These are phyloP conservation scores for Galeopsis tetrahit DNA, from an alignment of 257 asterid genomes.

Conservation along the genomic window DNA sequence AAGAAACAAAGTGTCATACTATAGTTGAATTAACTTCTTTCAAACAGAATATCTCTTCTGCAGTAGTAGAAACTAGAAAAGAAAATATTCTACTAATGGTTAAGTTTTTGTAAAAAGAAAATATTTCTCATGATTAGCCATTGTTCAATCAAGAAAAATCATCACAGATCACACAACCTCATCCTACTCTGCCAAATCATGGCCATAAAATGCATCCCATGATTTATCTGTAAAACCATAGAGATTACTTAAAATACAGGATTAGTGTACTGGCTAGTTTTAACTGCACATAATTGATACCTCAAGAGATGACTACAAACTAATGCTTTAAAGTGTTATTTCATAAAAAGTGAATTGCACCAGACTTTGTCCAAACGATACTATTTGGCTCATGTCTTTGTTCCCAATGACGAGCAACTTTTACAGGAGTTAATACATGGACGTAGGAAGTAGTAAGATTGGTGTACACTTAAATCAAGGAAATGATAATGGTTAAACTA, in stretches of 20 bases:
- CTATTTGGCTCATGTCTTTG: not conserved
- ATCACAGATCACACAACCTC: not conserved
- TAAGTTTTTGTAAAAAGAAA: not conserved
- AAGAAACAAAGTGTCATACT: not conserved
- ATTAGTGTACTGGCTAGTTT: not conserved
- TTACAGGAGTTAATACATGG: conserved; percentile 7
- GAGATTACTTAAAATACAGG: not conserved
- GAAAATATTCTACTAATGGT: not conserved
- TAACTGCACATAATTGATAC: conserved; percentile 2
- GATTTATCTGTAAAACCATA: not conserved
- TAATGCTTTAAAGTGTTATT: not conserved
- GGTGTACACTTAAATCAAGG: conserved; percentile 18
- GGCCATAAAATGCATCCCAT: not conserved
- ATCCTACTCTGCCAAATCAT: not conserved
- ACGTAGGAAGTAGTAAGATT: not conserved
- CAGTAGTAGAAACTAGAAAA: conserved; percentile 8
- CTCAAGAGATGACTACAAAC: conserved; percentile 5
- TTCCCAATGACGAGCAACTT: not conserved
- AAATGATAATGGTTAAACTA: not conserved
- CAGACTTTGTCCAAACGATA: not conserved
- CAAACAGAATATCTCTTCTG: conserved; percentile 16
- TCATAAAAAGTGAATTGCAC: not conserved
- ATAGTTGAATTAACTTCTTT: conserved; percentile 6
- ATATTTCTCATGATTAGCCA: not conserved
- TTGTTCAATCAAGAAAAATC: conserved; percentile 7